Evolutionary conservation across 345 rosid genomes (phyloP).

Genomic region (Gossypium rotundifolium): DNA sequence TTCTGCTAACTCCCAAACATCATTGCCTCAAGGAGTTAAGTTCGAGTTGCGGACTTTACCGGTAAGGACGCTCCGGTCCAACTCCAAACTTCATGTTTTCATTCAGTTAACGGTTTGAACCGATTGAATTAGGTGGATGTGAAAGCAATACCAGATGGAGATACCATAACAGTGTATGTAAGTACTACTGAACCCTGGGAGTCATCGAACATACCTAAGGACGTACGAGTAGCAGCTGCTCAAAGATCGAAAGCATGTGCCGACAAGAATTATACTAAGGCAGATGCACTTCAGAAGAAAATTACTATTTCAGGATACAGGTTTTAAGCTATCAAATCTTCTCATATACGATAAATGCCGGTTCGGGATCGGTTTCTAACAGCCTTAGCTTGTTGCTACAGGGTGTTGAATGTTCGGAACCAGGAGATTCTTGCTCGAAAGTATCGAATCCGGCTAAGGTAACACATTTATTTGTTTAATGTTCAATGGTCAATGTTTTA

Average conservation of each 20-base stretch:
- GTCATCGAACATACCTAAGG: conserved; percentile 50
- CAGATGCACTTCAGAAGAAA: conserved; percentile 62
- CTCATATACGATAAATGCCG: not conserved
- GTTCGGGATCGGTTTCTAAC: not conserved
- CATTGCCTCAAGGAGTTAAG: conserved; percentile 46
- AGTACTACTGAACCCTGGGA: conserved; percentile 47
- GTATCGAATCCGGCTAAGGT: conserved; percentile 64
- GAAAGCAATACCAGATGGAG: conserved; percentile 74
- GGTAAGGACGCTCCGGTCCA: conserved; percentile 23
- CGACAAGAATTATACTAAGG: conserved; percentile 40
- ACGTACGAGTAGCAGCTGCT: conserved; percentile 47
- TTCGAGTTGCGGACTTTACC: conserved; percentile 71
- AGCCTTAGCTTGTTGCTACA: conserved; percentile 9
- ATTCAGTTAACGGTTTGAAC: not conserved
- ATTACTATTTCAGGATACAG: conserved; percentile 65
- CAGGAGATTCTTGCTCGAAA: conserved; percentile 70
- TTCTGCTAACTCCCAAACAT: conserved; percentile 33
- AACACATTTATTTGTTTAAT: not conserved
- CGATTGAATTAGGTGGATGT: conserved; percentile 59
- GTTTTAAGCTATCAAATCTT: conserved; percentile 16
- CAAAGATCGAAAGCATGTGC: conserved; percentile 59
- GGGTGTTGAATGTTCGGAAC: conserved; percentile 38
- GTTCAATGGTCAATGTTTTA: not conserved
- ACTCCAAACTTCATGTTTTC: not conserved
- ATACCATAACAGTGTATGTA: conserved; percentile 66